phyloP scores from a whole-genome alignment of 331 rosid genomes.

The Cydonia oblonga region DNA sequence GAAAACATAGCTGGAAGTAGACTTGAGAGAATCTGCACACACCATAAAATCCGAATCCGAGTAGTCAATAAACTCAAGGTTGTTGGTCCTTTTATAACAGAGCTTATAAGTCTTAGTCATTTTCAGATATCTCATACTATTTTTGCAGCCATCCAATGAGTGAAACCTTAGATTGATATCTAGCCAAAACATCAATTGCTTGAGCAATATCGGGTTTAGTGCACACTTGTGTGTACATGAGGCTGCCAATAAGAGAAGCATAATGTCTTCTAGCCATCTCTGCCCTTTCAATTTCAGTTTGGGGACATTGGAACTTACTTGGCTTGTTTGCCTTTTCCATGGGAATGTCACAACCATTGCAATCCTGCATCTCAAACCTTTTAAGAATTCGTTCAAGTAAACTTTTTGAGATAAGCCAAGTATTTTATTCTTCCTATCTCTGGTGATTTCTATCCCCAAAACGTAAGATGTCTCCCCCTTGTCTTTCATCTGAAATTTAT shows the following conservation, averaged over 20 bases:
- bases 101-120: background rate
- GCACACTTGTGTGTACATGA: background rate
- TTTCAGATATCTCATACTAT: background rate
- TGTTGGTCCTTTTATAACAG: background rate
- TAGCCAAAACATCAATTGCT: background rate
- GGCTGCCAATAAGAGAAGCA: background rate
- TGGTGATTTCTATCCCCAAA: background rate
- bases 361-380: background rate
- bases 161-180: background rate
- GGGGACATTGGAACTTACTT: background rate
- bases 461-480: too few relatives aligned
- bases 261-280: background rate
- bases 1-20: background rate
- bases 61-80: background rate
- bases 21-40: background rate
- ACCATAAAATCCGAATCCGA: background rate
- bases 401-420: background rate
- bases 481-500: too few relatives aligned
- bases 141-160: background rate
- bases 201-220: background rate
- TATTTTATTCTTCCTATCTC: background rate
- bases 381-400: background rate
- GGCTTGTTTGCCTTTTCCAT: background rate
- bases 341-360: background rate
- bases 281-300: background rate